These are phyloP conservation scores for Letharia lupina DNA, from an alignment of 495 filamentous ascomycete genomes.

Conservation along the genomic window DNA sequence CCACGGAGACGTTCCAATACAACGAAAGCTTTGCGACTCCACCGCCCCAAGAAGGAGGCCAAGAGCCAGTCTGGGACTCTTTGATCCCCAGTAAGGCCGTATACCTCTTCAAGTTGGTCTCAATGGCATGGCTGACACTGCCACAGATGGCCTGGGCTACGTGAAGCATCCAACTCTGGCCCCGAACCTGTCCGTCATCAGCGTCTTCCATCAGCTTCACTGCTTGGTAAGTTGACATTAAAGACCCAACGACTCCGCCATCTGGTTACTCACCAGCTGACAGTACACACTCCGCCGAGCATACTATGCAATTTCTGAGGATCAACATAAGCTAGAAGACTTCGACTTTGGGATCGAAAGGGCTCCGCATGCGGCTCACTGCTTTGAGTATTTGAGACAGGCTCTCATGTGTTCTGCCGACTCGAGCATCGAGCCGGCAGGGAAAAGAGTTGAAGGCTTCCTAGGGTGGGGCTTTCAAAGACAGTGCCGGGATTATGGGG, in stretches of 20 bases:
- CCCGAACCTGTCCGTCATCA: conserved; percentile 18
- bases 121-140: not conserved
- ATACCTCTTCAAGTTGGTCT: not conserved
- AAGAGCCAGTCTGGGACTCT: conserved; percentile 25
- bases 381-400: conserved; percentile 26
- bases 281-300: conserved; percentile 24
- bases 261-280: not conserved
- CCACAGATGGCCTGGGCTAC: conserved; percentile 25
- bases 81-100: conserved; percentile 24
- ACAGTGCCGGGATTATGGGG: conserved; percentile 21
- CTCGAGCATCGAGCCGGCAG: conserved; percentile 21
- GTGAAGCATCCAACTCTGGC: conserved; percentile 14
- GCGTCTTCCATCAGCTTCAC: conserved; percentile 25
- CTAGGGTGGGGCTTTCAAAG: conserved; percentile 17
- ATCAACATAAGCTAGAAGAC: conserved; percentile 9
- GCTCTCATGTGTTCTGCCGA: conserved; percentile 23
- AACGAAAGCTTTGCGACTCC: conserved; percentile 13
- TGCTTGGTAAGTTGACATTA: conserved; percentile 16
- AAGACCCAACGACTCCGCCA: no score
- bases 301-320: conserved; percentile 18
- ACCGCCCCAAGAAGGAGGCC: conserved; percentile 5
- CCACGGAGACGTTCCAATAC: conserved; percentile 3
- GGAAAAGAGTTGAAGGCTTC: conserved; percentile 15
- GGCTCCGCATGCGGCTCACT: conserved; percentile 18
- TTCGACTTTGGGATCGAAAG: conserved; percentile 25